phyloP scores from a whole-genome alignment of 371 early-diverging fungal species.

The Rhizopus stolonifer region DNA sequence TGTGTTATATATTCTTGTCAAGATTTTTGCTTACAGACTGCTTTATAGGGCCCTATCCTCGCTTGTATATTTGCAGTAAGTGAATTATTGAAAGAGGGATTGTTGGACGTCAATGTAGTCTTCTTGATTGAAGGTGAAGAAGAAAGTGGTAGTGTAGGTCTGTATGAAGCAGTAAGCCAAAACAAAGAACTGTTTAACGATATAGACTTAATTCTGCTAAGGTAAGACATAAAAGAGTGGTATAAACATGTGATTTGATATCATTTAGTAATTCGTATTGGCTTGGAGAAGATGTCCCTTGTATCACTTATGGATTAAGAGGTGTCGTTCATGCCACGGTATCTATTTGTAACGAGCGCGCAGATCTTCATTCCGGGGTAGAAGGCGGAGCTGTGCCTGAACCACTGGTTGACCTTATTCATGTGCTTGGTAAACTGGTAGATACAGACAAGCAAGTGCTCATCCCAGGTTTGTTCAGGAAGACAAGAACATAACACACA shows the following conservation, averaged over 20 bases:
- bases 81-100: constrained; percentile 63
- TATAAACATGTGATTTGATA: too few species aligned
- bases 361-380: constrained; percentile 82
- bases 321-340: constrained; percentile 72
- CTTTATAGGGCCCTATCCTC: constrained; percentile 66
- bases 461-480: constrained; percentile 60
- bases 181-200: constrained; percentile 61
- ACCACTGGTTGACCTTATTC: constrained; percentile 74
- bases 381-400: constrained; percentile 85
- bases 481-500: not conserved
- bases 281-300: constrained; percentile 69
- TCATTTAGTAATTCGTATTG: constrained; percentile 71
- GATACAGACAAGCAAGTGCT: constrained; percentile 59
- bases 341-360: constrained; percentile 50
- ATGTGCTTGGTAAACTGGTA: constrained; percentile 63
- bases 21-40: not conserved
- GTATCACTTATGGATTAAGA: constrained; percentile 70
- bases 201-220: constrained; percentile 71
- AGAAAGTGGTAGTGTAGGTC: constrained; percentile 75
- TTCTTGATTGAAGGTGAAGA: constrained; percentile 88
- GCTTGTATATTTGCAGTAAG: constrained; percentile 77
- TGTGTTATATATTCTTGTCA: constrained; percentile 1
- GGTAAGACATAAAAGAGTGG: too few species aligned
- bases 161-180: constrained; percentile 61
- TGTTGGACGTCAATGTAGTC: constrained; percentile 68